Base-by-base conservation (phyloP, 2,329 filamentous ascomycete genomes). In the Paracoccidioides brasiliensis region DNA sequence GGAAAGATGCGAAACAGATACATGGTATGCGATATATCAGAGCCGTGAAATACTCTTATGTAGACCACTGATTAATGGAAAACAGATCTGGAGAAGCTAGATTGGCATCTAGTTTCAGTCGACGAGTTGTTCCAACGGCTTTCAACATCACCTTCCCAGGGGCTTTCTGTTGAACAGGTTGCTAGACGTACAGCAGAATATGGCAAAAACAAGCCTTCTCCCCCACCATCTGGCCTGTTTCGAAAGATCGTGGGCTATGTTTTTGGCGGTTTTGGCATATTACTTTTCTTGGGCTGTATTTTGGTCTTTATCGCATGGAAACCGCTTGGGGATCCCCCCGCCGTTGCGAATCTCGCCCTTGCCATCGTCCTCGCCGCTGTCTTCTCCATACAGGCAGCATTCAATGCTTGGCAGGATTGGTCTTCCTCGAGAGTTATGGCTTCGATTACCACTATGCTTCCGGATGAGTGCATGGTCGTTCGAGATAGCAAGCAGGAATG, bases 371-470 rank as follows among this genome's bases (percentile, higher is more conserved):
- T 90, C 5, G 67, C 84, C 1, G 78, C 81, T 5, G 85, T 90
- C 6, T 90, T 84, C 63, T 70, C 82, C 59, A 80, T 85, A 43
- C 81, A 85, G 62, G 86, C 84, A 59, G 79, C 74, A 2, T 90
- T 89, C 71, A 83, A 83, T 64, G 79, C 80, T 64, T 85, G 78
- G 74, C 81, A 84, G 64, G 86, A 90, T 66, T 90, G 85, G 80
- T 88, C 85, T 2, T 86, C 84, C 0, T 85, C 80, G 1, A 75
- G 83, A 4, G 85, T 89, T 55, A 90, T 90, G 87, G 80, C 82
- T 15, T 88, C 84, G 0, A 90, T 90, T 66, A 86, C 83, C 50
- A 84, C 79, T 15, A 87, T 90, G 85, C 75, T 90, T n/a, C 86
- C 86, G 0, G 85, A 88, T 62, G 76, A 82, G 57, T 88, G 83